Percentiles rank a stretch among this genome's conserved stretches.
Evolutionary conservation across 768 basidiomycete genomes (phyloP).

Genomic region (Pulveroboletus frians): DNA sequence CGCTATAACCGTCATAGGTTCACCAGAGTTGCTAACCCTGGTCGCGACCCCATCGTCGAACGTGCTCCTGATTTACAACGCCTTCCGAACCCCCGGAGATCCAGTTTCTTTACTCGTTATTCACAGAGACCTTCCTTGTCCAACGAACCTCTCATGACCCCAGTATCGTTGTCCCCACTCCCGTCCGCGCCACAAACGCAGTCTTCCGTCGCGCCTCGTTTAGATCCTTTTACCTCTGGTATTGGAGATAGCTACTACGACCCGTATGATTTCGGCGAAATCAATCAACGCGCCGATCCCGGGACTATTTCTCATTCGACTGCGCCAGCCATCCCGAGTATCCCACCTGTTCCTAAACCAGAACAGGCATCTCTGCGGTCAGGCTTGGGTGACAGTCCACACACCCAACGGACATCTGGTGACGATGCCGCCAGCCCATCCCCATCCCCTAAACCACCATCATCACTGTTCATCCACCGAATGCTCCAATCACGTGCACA

Average conservation of each 20-base stretch:
- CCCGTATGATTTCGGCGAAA: conserved; percentile 2
- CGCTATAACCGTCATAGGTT: conserved; percentile 13
- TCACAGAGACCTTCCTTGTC: conserved; percentile 16
- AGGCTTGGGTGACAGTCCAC: background rate
- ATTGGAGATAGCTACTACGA: background rate
- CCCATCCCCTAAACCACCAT: background rate
- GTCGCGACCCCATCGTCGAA: background rate
- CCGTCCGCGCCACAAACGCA: conserved; percentile 1
- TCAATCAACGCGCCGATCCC: background rate
- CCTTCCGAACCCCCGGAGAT: background rate
- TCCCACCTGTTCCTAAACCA: conserved; percentile 5
- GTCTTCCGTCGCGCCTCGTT: background rate
- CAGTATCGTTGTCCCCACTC: conserved; percentile 6
- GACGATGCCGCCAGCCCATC: background rate
- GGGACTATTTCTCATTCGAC: background rate
- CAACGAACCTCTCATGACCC: conserved; percentile 21
- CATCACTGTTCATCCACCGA: conserved; percentile 16
- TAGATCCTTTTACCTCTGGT: conserved; percentile 1
- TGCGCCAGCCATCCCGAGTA: background rate
- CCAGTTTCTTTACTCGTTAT: conserved; percentile 1
- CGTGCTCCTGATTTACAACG: background rate
- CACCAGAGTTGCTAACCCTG: conserved; percentile 12
- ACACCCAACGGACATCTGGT: background rate
- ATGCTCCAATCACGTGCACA: conserved; percentile 19
- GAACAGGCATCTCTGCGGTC: background rate